Base-by-base conservation (phyloP, 345 rosid genomes). In the Schrenkiella parvula region DNA sequence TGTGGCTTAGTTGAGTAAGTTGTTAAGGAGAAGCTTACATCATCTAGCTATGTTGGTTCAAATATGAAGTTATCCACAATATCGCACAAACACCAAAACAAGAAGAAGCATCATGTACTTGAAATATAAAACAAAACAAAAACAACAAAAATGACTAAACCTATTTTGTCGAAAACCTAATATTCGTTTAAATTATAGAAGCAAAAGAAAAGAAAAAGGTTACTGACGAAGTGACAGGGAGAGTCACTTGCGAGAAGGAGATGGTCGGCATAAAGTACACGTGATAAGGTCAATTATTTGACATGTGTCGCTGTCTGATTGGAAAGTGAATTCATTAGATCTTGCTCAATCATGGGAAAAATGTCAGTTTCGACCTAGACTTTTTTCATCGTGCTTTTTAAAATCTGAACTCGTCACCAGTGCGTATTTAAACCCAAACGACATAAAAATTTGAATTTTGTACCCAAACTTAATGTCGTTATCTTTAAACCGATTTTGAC, bases 291-390 rank as follows among this genome's bases (percentile, higher is more conserved):
- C 79, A 35, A 65, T 26, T 21, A 44, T 9, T 18, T 13, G 58
- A 43, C 9, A 68, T 10, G 56, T 75, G 74, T 61, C 65, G 5
- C 1, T 9, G 7, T 0, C 0, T 54, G 8, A 53, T 68, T 61
- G 70, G 79, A 8, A 25, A 2, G 2, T 61, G 25, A 68, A 59
- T 34, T 68, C 64, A 62, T 61, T 75, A 68, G 79, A 75, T 75
- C 65, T 31, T 75, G 58, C 51, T 63, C 64, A 75, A 75, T 68
- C 79, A 75, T 62, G 74, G 68, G 74, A 75, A n/a, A n/a, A n/a
- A n/a, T n/a, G n/a, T n/a, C n/a, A n/a, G n/a, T n/a, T n/a, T n/a
- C n/a, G n/a, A n/a, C n/a, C n/a, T n/a, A n/a, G n/a, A n/a, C n/a
- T n/a, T n/a, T n/a, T n/a, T n/a, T n/a, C n/a, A n/a, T n/a, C n/a